phyloP scores from a whole-genome alignment of 768 basidiomycete genomes.

The Psilocybe cyanescens region DNA sequence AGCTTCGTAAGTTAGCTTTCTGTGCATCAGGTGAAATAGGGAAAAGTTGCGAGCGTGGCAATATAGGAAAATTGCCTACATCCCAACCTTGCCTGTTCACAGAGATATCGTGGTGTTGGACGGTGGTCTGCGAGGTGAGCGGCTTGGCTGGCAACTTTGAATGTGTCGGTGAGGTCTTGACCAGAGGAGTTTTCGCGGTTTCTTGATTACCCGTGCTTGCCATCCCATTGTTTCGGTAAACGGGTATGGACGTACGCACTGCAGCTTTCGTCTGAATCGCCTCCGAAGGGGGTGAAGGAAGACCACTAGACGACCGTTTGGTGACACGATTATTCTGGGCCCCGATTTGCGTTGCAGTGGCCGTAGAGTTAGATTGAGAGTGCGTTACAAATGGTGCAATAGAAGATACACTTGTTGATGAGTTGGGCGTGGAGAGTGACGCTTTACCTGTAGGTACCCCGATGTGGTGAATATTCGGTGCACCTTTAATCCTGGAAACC shows the following conservation, averaged over 20 bases:
- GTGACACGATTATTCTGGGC: not conserved
- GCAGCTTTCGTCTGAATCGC: not conserved
- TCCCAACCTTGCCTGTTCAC: slow-evolving; percentile 28
- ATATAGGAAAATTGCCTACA: slow-evolving; percentile 28
- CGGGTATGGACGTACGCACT: too few species aligned
- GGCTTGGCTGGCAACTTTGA: not conserved
- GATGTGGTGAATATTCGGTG: too few species aligned
- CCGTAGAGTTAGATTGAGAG: not conserved
- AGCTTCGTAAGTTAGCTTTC: slow-evolving; percentile 29
- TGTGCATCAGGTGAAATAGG: slow-evolving; percentile 30
- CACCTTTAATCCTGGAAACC: too few species aligned
- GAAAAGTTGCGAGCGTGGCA: slow-evolving; percentile 19
- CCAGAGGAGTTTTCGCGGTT: not conserved
- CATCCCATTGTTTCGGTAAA: not conserved
- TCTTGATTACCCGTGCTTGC: not conserved
- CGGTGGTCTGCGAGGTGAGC: not conserved
- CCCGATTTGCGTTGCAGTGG: not conserved
- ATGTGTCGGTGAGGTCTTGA: not conserved
- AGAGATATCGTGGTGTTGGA: slow-evolving; percentile 15
- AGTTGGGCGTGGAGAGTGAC: too few species aligned
- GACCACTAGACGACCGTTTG: not conserved
- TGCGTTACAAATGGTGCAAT: not conserved
- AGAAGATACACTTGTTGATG: too few species aligned
- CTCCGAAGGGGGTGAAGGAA: not conserved
- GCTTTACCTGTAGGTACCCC: too few species aligned